Percentiles rank a stretch among this genome's conserved stretches.
phyloP scores from a whole-genome alignment of 1,284 basidiomycete genomes.

The Apiotrichum domesticum region DNA sequence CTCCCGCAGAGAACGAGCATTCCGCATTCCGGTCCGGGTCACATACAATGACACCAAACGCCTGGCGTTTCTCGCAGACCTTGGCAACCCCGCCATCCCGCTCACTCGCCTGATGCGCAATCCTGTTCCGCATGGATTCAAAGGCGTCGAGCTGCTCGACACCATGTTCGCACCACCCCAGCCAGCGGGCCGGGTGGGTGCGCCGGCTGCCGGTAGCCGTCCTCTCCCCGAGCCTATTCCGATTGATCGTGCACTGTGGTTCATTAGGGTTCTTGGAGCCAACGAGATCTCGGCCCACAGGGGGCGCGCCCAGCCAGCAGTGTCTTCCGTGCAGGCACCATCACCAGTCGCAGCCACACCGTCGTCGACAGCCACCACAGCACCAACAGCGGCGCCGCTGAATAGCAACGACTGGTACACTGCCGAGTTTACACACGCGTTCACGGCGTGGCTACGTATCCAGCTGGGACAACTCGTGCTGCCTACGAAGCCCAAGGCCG shows the following conservation, averaged over 20 bases:
- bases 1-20: slow-evolving; percentile 58
- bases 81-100: slow-evolving; percentile 82
- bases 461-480: slow-evolving; percentile 78
- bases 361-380: slow-evolving; percentile 41
- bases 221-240: slow-evolving; percentile 62
- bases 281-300: slow-evolving; percentile 79
- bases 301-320: slow-evolving; percentile 29
- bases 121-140: slow-evolving; percentile 87
- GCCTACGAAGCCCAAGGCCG: slow-evolving; percentile 69
- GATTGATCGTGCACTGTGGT: slow-evolving; percentile 86
- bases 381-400: slow-evolving; percentile 45
- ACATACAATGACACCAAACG: slow-evolving; percentile 86
- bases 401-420: slow-evolving; percentile 74
- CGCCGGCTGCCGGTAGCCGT: slow-evolving; percentile 4
- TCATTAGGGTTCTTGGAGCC: slow-evolving; percentile 86
- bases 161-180: slow-evolving; percentile 57
- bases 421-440: slow-evolving; percentile 78
- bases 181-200: slow-evolving; percentile 4
- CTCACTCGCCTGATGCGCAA: slow-evolving; percentile 74
- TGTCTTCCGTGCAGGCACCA: slow-evolving; percentile 23
- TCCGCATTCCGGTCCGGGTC: slow-evolving; percentile 78
- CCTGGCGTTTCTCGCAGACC: slow-evolving; percentile 81
- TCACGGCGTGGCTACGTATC: slow-evolving; percentile 83
- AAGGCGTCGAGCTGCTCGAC: slow-evolving; percentile 85
- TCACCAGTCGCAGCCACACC: slow-evolving; percentile 35